Percentiles rank a stretch among this genome's conserved stretches.
Conservation (phyloP, 108 stramenopile species). For the Cyclotella sp. region DNA sequence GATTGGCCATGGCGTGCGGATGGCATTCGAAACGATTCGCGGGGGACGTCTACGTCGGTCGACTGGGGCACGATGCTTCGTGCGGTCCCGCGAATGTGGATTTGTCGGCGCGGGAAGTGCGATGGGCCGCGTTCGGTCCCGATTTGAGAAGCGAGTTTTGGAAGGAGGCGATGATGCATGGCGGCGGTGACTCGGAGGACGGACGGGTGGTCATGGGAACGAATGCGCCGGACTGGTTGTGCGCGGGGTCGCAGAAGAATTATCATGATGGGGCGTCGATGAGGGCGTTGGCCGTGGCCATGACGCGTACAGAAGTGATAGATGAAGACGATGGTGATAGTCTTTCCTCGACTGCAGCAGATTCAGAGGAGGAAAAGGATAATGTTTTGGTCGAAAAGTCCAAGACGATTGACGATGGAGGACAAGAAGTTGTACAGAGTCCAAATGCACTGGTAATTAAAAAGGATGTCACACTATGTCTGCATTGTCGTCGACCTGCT, state of each 20-base stretch:
- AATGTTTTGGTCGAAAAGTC: neutral
- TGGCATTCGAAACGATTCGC: slow-evolving; percentile 60
- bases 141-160: slow-evolving; percentile 62
- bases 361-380: neutral
- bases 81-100: slow-evolving; percentile 27
- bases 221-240: slow-evolving; percentile 62
- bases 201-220: neutral
- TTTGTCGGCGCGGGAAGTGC: slow-evolving; percentile 25
- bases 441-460: neutral
- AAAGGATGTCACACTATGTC: slow-evolving; percentile 66
- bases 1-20: slow-evolving; percentile 88
- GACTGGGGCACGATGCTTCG: slow-evolving; percentile 38
- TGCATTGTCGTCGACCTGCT: slow-evolving; percentile 78
- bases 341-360: neutral
- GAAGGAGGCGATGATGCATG: neutral
- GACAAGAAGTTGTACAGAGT: neutral
- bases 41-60: slow-evolving; percentile 64
- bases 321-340: neutral
- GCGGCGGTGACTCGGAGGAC: neutral
- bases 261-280: slow-evolving; percentile 76
- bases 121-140: slow-evolving; percentile 41
- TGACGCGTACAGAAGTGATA: slow-evolving; percentile 34
- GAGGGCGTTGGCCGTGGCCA: slow-evolving; percentile 55
- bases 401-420: neutral
- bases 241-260: slow-evolving; percentile 70